A percentile compares a stretch with the other conserved stretches of the same genome.
These are phyloP conservation scores for Coniochaeta sp. DNA, from an alignment of 2,329 filamentous ascomycete species.

Conservation along the genomic window DNA sequence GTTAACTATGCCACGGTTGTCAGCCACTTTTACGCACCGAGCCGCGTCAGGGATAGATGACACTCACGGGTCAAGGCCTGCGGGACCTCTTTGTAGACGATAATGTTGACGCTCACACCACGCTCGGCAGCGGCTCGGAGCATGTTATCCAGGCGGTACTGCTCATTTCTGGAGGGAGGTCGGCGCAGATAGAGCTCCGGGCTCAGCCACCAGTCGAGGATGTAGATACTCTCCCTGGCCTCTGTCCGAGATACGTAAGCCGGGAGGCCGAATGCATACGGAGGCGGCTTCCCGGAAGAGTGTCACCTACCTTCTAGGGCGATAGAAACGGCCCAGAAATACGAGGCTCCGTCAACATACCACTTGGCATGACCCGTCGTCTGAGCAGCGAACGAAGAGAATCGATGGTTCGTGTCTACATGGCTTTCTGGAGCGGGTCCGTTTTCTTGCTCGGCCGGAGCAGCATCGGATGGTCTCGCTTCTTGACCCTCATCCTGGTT, in stretches of 20 bases:
- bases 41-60: slow-evolving; percentile 23
- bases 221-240: slow-evolving; percentile 72
- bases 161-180: slow-evolving; percentile 72
- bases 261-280: neutral
- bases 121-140: slow-evolving; percentile 74
- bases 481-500: neutral
- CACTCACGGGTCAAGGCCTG: slow-evolving; percentile 71
- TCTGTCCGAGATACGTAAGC: slow-evolving; percentile 26
- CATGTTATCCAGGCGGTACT: slow-evolving; percentile 78
- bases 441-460: neutral
- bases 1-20: slow-evolving; percentile 16
- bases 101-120: slow-evolving; percentile 76
- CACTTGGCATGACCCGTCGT: slow-evolving; percentile 73
- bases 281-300: neutral
- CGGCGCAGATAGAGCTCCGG: slow-evolving; percentile 82
- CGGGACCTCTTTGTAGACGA: slow-evolving; percentile 88
- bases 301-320: slow-evolving; percentile 55
- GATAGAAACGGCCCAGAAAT: slow-evolving; percentile 77
- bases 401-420: slow-evolving; percentile 39
- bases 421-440: neutral
- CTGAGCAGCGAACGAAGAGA: slow-evolving; percentile 64
- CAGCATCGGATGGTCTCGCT: neutral
- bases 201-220: slow-evolving; percentile 85
- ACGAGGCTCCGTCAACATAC: slow-evolving; percentile 78
- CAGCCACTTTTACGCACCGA: slow-evolving; percentile 6